Conservation (phyloP, 2,329 filamentous ascomycete genomes). For the Fusarium buxicola region DNA sequence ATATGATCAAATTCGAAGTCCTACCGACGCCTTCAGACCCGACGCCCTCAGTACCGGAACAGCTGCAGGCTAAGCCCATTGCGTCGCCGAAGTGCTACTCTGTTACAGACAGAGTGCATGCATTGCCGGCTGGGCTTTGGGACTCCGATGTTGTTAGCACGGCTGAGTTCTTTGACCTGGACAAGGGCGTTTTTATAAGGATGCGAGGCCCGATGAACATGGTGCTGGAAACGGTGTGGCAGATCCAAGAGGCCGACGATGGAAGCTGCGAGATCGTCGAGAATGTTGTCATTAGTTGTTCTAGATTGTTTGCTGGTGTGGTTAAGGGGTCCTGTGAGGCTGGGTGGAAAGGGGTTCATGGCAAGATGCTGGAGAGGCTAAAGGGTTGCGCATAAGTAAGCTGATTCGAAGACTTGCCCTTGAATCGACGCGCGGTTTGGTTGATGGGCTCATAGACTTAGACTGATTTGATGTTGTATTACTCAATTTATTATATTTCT, state of each 20-base stretch:
- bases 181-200: constrained; percentile 63
- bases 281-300: constrained; percentile 62
- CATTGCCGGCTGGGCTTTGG: constrained; percentile 66
- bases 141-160: constrained; percentile 64
- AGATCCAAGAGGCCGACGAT: constrained; percentile 49
- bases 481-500: background rate
- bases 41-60: constrained; percentile 43
- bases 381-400: constrained; percentile 33
- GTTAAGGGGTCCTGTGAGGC: constrained; percentile 64
- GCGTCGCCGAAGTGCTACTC: constrained; percentile 55
- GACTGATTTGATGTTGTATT: background rate
- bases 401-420: background rate
- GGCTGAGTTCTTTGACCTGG: constrained; percentile 64
- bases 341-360: constrained; percentile 63
- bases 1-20: constrained; percentile 58
- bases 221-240: constrained; percentile 66
- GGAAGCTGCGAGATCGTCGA: constrained; percentile 59
- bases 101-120: constrained; percentile 63
- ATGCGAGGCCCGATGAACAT: constrained; percentile 63
- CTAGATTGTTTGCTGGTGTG: constrained; percentile 60
- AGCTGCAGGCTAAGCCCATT: constrained; percentile 40
- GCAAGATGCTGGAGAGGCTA: constrained; percentile 57
- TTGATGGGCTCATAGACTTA: background rate
- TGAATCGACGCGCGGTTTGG: background rate
- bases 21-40: constrained; percentile 42